Conservation (phyloP, 2,329 filamentous ascomycete genomes). For the Aureobasidium vineae region DNA sequence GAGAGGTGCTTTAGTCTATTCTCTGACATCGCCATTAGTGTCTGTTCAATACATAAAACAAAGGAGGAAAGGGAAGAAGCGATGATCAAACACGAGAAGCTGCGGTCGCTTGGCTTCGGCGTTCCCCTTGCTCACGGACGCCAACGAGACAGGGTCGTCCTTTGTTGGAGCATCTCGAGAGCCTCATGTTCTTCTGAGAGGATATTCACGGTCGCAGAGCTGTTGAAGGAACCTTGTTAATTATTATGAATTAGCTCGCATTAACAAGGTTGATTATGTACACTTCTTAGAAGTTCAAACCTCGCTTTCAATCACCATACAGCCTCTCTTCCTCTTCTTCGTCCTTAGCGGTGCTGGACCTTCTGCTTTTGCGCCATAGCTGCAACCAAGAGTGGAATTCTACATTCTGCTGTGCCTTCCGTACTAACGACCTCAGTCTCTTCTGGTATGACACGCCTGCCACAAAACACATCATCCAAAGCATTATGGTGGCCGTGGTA, state of each 20-base stretch:
- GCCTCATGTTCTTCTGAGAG: background rate
- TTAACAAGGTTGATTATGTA: background rate
- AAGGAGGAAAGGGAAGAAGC: background rate
- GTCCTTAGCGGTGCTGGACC: background rate
- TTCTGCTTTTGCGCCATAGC: background rate
- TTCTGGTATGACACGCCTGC: background rate
- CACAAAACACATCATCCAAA: background rate
- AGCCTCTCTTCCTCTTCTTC: slow-evolving; percentile 1
- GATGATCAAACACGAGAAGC: background rate
- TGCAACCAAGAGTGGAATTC: background rate
- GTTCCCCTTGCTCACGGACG: background rate
- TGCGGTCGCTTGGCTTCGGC: background rate
- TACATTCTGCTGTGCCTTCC: background rate
- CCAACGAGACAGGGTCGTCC: background rate
- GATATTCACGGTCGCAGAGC: background rate
- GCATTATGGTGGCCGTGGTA: background rate
- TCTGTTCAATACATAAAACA: background rate
- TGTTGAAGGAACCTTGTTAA: background rate
- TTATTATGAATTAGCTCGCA: background rate
- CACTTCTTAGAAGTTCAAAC: background rate
- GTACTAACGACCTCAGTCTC: background rate
- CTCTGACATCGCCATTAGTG: background rate
- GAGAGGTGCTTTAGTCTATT: background rate
- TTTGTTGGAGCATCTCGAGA: background rate
- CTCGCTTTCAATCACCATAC: background rate